Percentiles rank a stretch among this genome's conserved stretches.
These are phyloP conservation scores for Opeltia flavorubescens DNA, from an alignment of 495 filamentous ascomycete species.

Conservation along the genomic window DNA sequence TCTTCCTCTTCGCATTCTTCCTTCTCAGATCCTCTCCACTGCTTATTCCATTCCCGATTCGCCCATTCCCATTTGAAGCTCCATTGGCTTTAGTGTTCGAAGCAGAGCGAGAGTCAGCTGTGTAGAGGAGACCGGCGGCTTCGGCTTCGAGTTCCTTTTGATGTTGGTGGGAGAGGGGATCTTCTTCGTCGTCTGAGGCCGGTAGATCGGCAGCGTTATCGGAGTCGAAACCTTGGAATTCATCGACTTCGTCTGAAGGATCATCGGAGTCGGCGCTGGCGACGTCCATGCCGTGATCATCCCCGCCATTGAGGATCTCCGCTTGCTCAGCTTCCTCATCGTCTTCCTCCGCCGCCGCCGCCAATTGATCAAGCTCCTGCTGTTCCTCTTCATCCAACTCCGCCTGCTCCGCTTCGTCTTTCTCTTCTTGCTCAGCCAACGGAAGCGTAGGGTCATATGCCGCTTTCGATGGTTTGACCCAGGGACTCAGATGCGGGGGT, in stretches of 20 bases:
- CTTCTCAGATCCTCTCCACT: no score
- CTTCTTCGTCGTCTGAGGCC: constrained; percentile 38
- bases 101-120: constrained; percentile 17
- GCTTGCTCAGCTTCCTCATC: constrained; percentile 25
- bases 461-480: constrained; percentile 74
- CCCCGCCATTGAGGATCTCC: constrained; percentile 26
- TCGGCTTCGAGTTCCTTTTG: constrained; percentile 91
- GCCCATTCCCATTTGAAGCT: constrained; percentile 22
- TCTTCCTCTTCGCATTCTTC: constrained; percentile 50
- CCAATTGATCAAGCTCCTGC: constrained; percentile 34
- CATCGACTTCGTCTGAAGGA: constrained; percentile 27
- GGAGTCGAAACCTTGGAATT: constrained; percentile 30
- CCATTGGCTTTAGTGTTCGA: no score
- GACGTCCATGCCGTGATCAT: constrained; percentile 46
- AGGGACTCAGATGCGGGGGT: constrained; percentile 89
- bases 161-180: constrained; percentile 39
- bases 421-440: constrained; percentile 61
- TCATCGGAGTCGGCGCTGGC: constrained; percentile 34
- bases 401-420: constrained; percentile 63
- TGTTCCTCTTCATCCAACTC: constrained; percentile 47
- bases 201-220: constrained; percentile 22
- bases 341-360: constrained; percentile 27
- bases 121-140: constrained; percentile 43
- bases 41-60: constrained; percentile 31
- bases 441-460: constrained; percentile 78